Conservation (phyloP, 768 basidiomycete species). For the Mycena capillaripes region DNA sequence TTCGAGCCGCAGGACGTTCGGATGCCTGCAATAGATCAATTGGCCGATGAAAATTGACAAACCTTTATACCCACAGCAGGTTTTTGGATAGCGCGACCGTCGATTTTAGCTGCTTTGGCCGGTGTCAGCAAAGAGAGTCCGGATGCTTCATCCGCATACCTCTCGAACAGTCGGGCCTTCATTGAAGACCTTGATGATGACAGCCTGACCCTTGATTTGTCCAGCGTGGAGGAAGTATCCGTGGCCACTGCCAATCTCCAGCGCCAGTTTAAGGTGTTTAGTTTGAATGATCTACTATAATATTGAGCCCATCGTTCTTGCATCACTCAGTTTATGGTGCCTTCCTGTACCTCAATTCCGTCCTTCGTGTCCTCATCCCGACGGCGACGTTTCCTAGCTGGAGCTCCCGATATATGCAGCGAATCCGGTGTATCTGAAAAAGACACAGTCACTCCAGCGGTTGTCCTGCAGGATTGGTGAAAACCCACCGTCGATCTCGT, state of each 20-base stretch:
- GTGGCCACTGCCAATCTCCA: neutral
- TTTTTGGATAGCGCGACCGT: neutral
- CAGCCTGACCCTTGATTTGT: neutral
- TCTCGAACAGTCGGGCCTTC: neutral
- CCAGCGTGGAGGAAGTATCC: slow-evolving; percentile 8
- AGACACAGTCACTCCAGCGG: too few species aligned
- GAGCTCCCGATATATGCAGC: too few species aligned
- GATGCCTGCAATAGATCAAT: neutral
- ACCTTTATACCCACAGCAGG: neutral
- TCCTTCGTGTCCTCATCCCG: neutral
- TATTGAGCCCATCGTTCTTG: neutral
- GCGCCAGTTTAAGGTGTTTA: neutral
- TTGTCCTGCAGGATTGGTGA: too few species aligned
- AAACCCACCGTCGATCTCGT: too few species aligned
- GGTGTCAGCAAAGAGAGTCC: neutral
- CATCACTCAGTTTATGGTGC: too few species aligned
- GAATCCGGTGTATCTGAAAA: too few species aligned
- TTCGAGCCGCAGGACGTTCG: too few species aligned
- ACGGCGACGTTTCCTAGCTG: too few species aligned
- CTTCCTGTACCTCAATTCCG: neutral
- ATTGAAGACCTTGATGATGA: slow-evolving; percentile 1
- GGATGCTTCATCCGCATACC: neutral
- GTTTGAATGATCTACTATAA: neutral
- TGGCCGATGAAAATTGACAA: neutral
- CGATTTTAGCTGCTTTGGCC: neutral